These are phyloP conservation scores for Laburnicola sp. DNA, from an alignment of 2,329 filamentous ascomycete species.

Conservation along the genomic window DNA sequence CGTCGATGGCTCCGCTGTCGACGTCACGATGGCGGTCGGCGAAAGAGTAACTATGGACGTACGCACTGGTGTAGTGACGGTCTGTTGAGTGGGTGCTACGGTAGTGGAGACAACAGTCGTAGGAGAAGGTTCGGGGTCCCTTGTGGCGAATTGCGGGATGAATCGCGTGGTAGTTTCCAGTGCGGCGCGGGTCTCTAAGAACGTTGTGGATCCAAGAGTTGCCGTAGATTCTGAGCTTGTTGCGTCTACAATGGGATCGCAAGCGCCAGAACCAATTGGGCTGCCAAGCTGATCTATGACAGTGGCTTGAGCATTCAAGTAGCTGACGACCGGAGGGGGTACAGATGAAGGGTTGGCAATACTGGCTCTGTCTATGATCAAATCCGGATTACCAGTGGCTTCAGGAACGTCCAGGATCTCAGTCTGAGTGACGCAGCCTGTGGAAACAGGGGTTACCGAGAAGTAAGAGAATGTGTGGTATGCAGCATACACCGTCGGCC, in stretches of 20 bases:
- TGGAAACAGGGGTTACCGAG: slow-evolving; percentile 23
- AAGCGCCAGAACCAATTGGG: slow-evolving; percentile 32
- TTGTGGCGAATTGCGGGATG: neutral
- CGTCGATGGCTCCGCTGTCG: neutral
- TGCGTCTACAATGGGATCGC: slow-evolving; percentile 35
- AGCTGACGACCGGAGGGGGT: slow-evolving; percentile 31
- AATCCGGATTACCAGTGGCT: slow-evolving; percentile 30
- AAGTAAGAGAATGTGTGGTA: slow-evolving; percentile 38
- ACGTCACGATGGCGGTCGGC: neutral
- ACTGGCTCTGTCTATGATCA: slow-evolving; percentile 24
- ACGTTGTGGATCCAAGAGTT: slow-evolving; percentile 6
- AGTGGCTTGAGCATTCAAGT: slow-evolving; percentile 36
- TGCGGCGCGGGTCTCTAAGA: slow-evolving; percentile 9
- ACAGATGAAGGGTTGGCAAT: slow-evolving; percentile 31
- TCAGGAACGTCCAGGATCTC: slow-evolving; percentile 25
- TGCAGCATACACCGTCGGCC: slow-evolving; percentile 36
- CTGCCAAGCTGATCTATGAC: slow-evolving; percentile 35
- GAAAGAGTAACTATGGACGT: slow-evolving; percentile 3
- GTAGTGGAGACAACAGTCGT: slow-evolving; percentile 9
- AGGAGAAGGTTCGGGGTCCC: neutral
- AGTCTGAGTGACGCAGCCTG: slow-evolving; percentile 25
- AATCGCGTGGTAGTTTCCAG: neutral
- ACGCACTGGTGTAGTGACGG: neutral
- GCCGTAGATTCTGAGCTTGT: neutral
- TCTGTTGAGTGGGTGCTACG: slow-evolving; percentile 7